Base-by-base conservation (phyloP, 495 filamentous ascomycete species). In the Xylaria scruposa region DNA sequence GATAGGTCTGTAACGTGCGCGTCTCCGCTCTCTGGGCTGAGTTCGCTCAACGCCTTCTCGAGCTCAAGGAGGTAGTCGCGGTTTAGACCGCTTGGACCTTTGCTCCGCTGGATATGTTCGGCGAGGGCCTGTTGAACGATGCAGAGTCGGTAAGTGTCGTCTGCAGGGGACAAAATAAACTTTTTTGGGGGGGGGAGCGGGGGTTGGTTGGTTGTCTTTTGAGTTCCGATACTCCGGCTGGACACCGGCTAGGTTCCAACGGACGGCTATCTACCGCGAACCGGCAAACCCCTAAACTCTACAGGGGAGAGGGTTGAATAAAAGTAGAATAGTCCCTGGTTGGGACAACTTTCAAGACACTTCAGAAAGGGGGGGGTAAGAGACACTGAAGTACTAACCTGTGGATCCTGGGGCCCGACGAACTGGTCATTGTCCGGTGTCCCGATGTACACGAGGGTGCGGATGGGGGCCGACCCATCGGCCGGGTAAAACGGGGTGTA, bases 371-470 rank as follows among this genome's bases (percentile, higher is more conserved):
- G 53, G 26, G 51, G 51, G 26, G 29, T 24, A 4, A 58, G 24
- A 19, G 54, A 58, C 10, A 33, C 7, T 4, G 54, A 13, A n/a
- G 9, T 7, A 26, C 54, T 60, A 17, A 60, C 58, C 58, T 60
- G 31, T 19, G 92, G 94, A 54, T 95, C 89, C 72, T 96, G 94
- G 9, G 87, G 89, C 0, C 92, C 93, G 47, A 94, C 84, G 79
- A 99, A 99, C 77, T 98, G 97, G 61, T 95, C 93, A 76, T 99
- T 99, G 19, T 88, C 87, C 0, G 97, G 97, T 3, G 95, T 93
- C 13, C 97, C 97, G 78, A 99, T 98, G 79, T 99, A 99, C 0
- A 98, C 93, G 72, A 97, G 78, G 6, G 88, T 87, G 46, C 67
- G 80, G 62, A 86, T 85, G 72, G 78, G 75, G 33, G 77, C 74